Conservation (phyloP, 306 rosid species). For the Echinosophora koreensis region DNA sequence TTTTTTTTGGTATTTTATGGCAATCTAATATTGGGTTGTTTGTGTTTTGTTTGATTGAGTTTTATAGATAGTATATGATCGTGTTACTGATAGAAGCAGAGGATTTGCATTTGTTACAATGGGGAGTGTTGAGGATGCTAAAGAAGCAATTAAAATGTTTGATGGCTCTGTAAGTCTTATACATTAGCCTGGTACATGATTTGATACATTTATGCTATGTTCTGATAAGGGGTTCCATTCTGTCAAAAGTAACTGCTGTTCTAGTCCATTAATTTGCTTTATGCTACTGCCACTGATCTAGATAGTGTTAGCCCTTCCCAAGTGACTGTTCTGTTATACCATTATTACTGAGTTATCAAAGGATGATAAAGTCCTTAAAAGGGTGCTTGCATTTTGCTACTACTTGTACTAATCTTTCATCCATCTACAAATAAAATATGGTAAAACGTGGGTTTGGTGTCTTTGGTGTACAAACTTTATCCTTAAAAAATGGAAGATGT, state of each 20-base stretch:
- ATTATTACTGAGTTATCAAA: conserved; percentile 14
- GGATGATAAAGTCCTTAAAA: conserved; percentile 18
- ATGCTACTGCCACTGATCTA: background rate
- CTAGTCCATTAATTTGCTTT: background rate
- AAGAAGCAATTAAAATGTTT: conserved; percentile 87
- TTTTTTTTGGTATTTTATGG: background rate
- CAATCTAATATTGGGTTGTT: background rate
- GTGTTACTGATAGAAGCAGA: conserved; percentile 89
- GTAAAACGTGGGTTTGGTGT: background rate
- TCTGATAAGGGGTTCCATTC: conserved; percentile 5
- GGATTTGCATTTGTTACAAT: conserved; percentile 96
- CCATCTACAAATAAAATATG: conserved; percentile 1
- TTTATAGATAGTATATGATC: conserved; percentile 79
- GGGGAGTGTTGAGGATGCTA: conserved; percentile 79
- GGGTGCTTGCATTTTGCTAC: background rate
- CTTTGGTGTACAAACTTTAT: background rate
- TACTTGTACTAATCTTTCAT: background rate
- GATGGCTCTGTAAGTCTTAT: conserved; percentile 81
- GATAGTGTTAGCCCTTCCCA: background rate
- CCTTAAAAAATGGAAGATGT: background rate
- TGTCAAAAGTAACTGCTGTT: background rate
- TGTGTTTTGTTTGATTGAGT: conserved; percentile 43
- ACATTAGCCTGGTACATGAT: conserved; percentile 16
- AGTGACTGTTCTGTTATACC: conserved; percentile 1
- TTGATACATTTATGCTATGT: background rate